phyloP scores from a whole-genome alignment of 108 stramenopile genomes.

The Skeletonema menzelii region DNA sequence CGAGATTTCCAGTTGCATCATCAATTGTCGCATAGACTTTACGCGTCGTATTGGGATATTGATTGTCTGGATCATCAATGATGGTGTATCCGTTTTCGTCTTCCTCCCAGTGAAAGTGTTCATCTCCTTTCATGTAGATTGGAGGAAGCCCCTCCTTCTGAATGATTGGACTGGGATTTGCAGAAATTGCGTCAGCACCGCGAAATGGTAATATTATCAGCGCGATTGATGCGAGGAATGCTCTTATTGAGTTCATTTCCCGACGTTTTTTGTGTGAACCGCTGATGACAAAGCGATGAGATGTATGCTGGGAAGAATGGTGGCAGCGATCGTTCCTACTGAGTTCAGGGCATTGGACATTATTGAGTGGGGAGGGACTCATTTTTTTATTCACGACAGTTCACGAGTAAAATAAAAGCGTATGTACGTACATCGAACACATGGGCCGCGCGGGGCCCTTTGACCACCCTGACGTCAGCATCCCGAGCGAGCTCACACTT shows the following conservation, averaged over 20 bases:
- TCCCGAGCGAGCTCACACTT: neutral
- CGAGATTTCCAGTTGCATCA: slow-evolving; percentile 17
- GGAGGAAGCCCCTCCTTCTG: slow-evolving; percentile 8
- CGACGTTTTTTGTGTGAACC: neutral
- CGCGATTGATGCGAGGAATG: neutral
- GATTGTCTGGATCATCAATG: slow-evolving; percentile 19
- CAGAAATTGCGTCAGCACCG: slow-evolving; percentile 11
- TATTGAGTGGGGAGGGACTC: too few relatives aligned
- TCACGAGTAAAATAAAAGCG: too few relatives aligned
- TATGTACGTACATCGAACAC: too few relatives aligned
- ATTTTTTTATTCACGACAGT: too few relatives aligned
- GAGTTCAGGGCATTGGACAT: too few relatives aligned
- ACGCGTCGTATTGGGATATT: neutral
- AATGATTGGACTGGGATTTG: slow-evolving; percentile 29
- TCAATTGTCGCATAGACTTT: slow-evolving; percentile 28
- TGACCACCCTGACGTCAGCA: too few relatives aligned
- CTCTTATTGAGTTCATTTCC: neutral
- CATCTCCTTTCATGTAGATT: slow-evolving; percentile 42
- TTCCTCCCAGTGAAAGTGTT: slow-evolving; percentile 40
- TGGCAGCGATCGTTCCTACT: too few relatives aligned
- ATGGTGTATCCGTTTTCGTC: slow-evolving; percentile 34
- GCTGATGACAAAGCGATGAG: too few relatives aligned
- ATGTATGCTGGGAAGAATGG: too few relatives aligned
- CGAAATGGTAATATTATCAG: neutral
- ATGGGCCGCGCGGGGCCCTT: too few relatives aligned